Conservation (phyloP, 202 grass and related monocot species). For the Eragrostis tef region DNA sequence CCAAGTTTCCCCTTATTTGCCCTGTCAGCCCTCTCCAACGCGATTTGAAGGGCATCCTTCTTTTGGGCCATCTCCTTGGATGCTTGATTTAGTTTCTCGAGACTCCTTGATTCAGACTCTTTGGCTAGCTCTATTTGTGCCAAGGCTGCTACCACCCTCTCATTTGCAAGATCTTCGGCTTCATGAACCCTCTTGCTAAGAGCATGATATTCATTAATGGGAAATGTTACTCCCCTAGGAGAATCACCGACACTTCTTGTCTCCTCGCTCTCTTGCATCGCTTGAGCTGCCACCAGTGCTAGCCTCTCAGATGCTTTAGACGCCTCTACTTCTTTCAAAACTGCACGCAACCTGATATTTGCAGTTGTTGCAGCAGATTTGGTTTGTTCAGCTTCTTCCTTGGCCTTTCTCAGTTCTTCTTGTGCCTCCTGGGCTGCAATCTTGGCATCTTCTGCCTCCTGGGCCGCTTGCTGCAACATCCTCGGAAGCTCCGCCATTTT, state of each 20-base stretch:
- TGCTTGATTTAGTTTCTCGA: slow-evolving; percentile 65
- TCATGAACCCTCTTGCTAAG: slow-evolving; percentile 81
- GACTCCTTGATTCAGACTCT: slow-evolving; percentile 59
- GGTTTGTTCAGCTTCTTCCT: slow-evolving; percentile 74
- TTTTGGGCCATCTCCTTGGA: slow-evolving; percentile 52
- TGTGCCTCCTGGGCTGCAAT: slow-evolving; percentile 58
- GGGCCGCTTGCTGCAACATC: slow-evolving; percentile 76
- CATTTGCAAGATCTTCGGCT: slow-evolving; percentile 68
- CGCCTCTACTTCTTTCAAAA: slow-evolving; percentile 86
- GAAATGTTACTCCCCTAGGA: slow-evolving; percentile 63
- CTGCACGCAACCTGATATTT: slow-evolving; percentile 64
- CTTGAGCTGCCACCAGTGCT: slow-evolving; percentile 68
- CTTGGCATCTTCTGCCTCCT: slow-evolving; percentile 79
- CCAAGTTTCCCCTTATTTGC: slow-evolving; percentile 85
- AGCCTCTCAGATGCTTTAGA: slow-evolving; percentile 74
- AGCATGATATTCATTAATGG: slow-evolving; percentile 65
- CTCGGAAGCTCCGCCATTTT: slow-evolving; percentile 81
- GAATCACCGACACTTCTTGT: slow-evolving; percentile 57
- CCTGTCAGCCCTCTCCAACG: slow-evolving; percentile 62
- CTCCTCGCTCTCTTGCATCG: slow-evolving; percentile 78
- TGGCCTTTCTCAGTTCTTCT: slow-evolving; percentile 78
- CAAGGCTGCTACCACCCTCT: slow-evolving; percentile 61
- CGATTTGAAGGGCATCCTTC: slow-evolving; percentile 61
- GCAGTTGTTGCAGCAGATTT: slow-evolving; percentile 67
- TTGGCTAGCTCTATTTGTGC: slow-evolving; percentile 70